A percentile compares a stretch with the other conserved stretches of the same genome.
phyloP scores from a whole-genome alignment of 345 rosid species.

The Pistacia integerrima region DNA sequence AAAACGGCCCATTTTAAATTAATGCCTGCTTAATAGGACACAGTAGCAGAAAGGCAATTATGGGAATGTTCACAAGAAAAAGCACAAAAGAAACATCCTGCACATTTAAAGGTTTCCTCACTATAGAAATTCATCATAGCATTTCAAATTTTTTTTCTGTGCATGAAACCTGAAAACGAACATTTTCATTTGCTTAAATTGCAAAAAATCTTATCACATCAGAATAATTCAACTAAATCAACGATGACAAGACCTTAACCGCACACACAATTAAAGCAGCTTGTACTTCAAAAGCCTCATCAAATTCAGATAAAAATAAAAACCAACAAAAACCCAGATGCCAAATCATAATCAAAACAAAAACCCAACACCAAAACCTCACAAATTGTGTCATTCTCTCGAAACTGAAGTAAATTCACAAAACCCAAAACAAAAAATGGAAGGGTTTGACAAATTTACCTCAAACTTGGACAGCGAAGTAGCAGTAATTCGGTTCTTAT shows the following conservation, averaged over 20 bases:
- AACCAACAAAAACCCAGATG: background rate
- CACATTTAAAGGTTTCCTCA: too few species aligned
- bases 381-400: background rate
- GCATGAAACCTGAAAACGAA: background rate
- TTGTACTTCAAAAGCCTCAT: background rate
- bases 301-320: background rate
- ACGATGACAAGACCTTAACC: background rate
- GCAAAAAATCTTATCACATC: background rate
- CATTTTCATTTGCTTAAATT: slow-evolving; percentile 4
- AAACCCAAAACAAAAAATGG: background rate
- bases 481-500: slow-evolving; percentile 43
- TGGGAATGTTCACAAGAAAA: background rate
- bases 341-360: background rate
- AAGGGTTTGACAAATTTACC: slow-evolving; percentile 31
- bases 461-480: slow-evolving; percentile 45
- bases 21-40: background rate
- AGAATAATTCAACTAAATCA: background rate
- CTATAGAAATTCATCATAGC: background rate
- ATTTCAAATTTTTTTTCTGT: background rate
- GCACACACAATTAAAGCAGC: background rate
- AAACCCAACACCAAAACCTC: slow-evolving; percentile 2
- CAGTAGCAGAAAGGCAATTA: background rate
- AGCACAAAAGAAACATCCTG: background rate
- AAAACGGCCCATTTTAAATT: background rate
- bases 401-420: background rate